Evolutionary conservation across 352 stramenopile genomes (phyloP).

Genomic region (Pythium diclinum): DNA sequence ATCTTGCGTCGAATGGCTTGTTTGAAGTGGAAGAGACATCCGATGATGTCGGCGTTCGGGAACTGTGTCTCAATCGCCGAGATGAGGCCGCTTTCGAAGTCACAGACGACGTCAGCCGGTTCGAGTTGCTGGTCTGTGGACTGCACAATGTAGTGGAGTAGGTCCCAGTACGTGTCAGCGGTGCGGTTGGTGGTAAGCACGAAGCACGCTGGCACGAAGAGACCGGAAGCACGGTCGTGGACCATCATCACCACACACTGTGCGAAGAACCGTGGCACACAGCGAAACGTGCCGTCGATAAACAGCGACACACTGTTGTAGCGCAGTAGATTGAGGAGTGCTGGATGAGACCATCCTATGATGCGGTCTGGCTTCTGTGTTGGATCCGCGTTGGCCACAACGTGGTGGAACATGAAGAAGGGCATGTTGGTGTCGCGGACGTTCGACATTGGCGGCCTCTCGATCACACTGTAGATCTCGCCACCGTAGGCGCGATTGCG

Average conservation of each 20-base stretch:
- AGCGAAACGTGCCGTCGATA: conserved; percentile 28
- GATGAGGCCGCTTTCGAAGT: not conserved
- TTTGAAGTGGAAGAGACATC: conserved; percentile 22
- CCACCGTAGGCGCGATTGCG: conserved; percentile 11
- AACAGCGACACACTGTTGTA: conserved; percentile 23
- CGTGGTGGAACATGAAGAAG: conserved; percentile 9
- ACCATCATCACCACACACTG: conserved; percentile 26
- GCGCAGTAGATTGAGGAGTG: conserved; percentile 19
- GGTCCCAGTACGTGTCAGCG: conserved; percentile 21
- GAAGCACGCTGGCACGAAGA: conserved; percentile 25
- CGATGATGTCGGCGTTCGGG: conserved; percentile 6
- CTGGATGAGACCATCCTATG: conserved; percentile 22
- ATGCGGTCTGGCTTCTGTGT: conserved; percentile 6
- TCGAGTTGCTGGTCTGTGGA: conserved; percentile 6
- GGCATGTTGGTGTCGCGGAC: conserved; percentile 1
- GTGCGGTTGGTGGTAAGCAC: conserved; percentile 16
- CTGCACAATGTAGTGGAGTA: conserved; percentile 5
- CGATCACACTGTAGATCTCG: conserved; percentile 15
- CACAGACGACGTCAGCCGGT: conserved; percentile 5
- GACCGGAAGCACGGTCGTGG: conserved; percentile 10
- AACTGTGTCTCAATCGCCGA: not conserved
- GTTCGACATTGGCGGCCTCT: conserved; percentile 15
- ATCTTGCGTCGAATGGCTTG: not conserved
- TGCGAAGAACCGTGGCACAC: conserved; percentile 12
- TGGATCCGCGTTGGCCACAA: not conserved